A percentile compares a stretch with the other conserved stretches of the same genome.
These are phyloP conservation scores for Urochloa ruziziensis DNA, from an alignment of 176 grass and related monocot genomes.

Conservation along the genomic window DNA sequence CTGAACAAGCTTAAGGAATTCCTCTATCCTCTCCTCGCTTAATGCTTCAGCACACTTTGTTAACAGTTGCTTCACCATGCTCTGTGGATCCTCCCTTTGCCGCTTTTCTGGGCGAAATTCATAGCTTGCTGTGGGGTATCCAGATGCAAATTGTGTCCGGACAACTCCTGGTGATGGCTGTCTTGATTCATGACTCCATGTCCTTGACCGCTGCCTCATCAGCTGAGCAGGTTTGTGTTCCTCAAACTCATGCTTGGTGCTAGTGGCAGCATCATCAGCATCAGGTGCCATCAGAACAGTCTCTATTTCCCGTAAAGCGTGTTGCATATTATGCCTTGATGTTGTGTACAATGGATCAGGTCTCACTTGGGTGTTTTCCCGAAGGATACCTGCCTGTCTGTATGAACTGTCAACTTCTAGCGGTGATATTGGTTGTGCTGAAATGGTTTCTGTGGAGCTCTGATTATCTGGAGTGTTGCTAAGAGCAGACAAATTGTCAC, in stretches of 20 bases:
- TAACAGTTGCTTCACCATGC: slow-evolving; percentile 65
- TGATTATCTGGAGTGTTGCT: slow-evolving; percentile 59
- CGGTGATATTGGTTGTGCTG: slow-evolving; percentile 59
- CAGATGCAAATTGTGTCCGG: slow-evolving; percentile 31
- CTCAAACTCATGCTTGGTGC: slow-evolving; percentile 43
- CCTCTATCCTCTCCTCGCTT: slow-evolving; percentile 57
- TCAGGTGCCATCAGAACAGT: slow-evolving; percentile 96
- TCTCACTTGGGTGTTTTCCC: slow-evolving; percentile 38
- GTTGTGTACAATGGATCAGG: slow-evolving; percentile 50
- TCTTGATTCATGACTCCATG: slow-evolving; percentile 63
- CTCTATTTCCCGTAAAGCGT: slow-evolving; percentile 80
- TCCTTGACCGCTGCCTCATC: slow-evolving; percentile 59
- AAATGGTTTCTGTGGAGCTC: slow-evolving; percentile 70
- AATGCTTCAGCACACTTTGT: slow-evolving; percentile 75
- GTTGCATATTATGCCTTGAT: slow-evolving; percentile 77
- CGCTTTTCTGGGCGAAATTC: slow-evolving; percentile 73
- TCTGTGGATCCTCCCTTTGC: slow-evolving; percentile 44
- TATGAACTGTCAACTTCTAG: slow-evolving; percentile 70
- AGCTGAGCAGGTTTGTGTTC: slow-evolving; percentile 56
- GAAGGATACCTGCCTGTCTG: slow-evolving; percentile 38
- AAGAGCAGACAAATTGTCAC: slow-evolving; percentile 60
- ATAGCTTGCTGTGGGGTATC: slow-evolving; percentile 41
- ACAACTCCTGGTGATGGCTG: slow-evolving; percentile 35
- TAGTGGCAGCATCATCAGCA: slow-evolving; percentile 51
- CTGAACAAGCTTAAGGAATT: slow-evolving; percentile 71